Percentiles rank a stretch among this genome's conserved stretches.
phyloP scores from a whole-genome alignment of 2,329 filamentous ascomycete genomes.

The Fusarium sublunatum region DNA sequence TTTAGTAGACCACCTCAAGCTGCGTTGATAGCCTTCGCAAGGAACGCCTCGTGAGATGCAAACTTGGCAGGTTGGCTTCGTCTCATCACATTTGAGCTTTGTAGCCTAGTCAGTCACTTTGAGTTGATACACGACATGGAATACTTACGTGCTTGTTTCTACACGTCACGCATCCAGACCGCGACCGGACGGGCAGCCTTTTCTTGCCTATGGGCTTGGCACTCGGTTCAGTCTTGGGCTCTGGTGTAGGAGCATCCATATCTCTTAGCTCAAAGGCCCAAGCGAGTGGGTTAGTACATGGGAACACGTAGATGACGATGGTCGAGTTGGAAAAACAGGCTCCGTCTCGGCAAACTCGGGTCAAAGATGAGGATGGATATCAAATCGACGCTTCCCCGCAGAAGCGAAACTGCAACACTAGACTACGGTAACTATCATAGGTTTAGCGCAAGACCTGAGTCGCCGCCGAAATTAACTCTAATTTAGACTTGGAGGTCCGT shows the following conservation, averaged over 20 bases:
- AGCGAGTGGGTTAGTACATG: background rate
- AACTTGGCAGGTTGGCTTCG: constrained; percentile 36
- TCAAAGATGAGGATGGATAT: constrained; percentile 10
- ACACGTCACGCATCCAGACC: constrained; percentile 35
- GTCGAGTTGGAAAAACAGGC: constrained; percentile 1
- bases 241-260: constrained; percentile 4
- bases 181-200: constrained; percentile 23
- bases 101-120: background rate
- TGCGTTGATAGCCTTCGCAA: constrained; percentile 41
- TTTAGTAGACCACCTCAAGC: constrained; percentile 40
- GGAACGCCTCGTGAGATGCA: constrained; percentile 38
- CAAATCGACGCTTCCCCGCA: constrained; percentile 29
- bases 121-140: background rate
- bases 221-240: background rate
- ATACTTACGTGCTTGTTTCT: constrained; percentile 32
- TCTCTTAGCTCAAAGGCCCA: background rate
- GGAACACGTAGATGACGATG: too few relatives aligned
- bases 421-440: constrained; percentile 2
- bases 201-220: constrained; percentile 4
- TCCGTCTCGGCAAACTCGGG: constrained; percentile 2
- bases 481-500: background rate
- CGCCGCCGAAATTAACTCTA: background rate
- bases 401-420: constrained; percentile 11
- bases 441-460: constrained; percentile 20
- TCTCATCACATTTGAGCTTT: constrained; percentile 46